A percentile compares a stretch with the other conserved stretches of the same genome.
phyloP scores from a whole-genome alignment of 1,284 basidiomycete species.

The Tilletiopsis washingtonensis region DNA sequence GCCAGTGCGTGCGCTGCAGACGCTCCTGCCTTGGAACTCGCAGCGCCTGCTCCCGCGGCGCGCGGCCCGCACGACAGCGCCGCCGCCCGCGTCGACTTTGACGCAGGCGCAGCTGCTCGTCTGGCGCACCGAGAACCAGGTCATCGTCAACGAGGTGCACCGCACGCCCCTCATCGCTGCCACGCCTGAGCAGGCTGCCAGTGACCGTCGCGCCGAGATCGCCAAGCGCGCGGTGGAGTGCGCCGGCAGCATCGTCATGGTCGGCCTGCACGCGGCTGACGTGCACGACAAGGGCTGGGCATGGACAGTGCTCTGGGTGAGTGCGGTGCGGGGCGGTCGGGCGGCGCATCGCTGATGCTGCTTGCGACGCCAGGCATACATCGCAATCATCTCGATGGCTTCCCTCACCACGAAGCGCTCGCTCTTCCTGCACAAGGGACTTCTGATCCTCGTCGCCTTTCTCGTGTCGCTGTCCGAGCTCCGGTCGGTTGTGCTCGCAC shows the following conservation, averaged over 20 bases:
- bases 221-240: conserved; percentile 26
- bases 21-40: conserved; percentile 28
- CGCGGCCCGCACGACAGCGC: conserved; percentile 2
- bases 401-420: conserved; percentile 18
- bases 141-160: conserved; percentile 43
- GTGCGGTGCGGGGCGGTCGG: neutral
- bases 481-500: conserved; percentile 17
- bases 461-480: conserved; percentile 31
- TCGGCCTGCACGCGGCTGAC: conserved; percentile 18
- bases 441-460: conserved; percentile 23
- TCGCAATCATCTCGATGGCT: conserved; percentile 21
- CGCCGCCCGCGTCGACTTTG: conserved; percentile 5
- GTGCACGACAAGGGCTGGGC: conserved; percentile 11
- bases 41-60: conserved; percentile 12
- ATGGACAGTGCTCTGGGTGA: conserved; percentile 24
- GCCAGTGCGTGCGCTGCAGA: conserved; percentile 10
- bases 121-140: conserved; percentile 43
- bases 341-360: too few relatives aligned
- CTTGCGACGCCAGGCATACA: conserved; percentile 31
- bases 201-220: conserved; percentile 11
- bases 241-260: conserved; percentile 16
- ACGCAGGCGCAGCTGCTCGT: conserved; percentile 29
- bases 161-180: conserved; percentile 19
- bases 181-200: conserved; percentile 2
- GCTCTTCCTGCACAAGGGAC: conserved; percentile 36